Conservation (phyloP, 192 early-diverging fungal genomes). For the Mortierella antarctica region DNA sequence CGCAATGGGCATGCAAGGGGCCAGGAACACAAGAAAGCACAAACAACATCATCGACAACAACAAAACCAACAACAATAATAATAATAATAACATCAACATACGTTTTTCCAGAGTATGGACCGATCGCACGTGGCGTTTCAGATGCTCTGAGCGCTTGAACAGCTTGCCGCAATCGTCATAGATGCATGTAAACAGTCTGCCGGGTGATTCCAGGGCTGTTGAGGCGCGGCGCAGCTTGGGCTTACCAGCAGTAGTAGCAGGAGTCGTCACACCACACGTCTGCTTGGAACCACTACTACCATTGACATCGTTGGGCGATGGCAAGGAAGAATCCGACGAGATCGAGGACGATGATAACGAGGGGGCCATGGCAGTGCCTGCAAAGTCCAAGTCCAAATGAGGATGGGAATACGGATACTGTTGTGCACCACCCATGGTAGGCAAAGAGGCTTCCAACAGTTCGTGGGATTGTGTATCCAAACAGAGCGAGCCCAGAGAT, state of each 20-base stretch:
- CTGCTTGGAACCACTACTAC: background rate
- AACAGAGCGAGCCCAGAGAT: constrained; percentile 33
- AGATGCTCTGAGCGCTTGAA: constrained; percentile 72
- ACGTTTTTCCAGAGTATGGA: constrained; percentile 71
- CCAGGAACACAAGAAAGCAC: background rate
- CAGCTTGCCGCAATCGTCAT: constrained; percentile 61
- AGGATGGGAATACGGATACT: background rate
- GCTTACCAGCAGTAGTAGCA: background rate
- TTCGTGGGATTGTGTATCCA: constrained; percentile 29
- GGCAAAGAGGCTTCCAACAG: background rate
- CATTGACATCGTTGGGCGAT: background rate
- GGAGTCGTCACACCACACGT: background rate
- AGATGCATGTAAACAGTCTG: constrained; percentile 43
- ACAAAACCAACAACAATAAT: background rate
- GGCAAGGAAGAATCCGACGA: constrained; percentile 21
- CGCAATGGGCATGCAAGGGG: too few relatives aligned
- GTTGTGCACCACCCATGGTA: background rate
- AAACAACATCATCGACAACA: background rate
- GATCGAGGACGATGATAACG: constrained; percentile 36
- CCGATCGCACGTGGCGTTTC: constrained; percentile 67
- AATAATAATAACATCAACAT: constrained; percentile 25
- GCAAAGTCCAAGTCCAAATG: background rate
- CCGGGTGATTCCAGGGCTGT: constrained; percentile 22
- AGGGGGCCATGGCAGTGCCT: constrained; percentile 29
- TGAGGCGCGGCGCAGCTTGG: constrained; percentile 27